A percentile compares a stretch with the other conserved stretches of the same genome.
Conservation (phyloP, 2,329 filamentous ascomycete species). For the Hymenoscyphus albidus region DNA sequence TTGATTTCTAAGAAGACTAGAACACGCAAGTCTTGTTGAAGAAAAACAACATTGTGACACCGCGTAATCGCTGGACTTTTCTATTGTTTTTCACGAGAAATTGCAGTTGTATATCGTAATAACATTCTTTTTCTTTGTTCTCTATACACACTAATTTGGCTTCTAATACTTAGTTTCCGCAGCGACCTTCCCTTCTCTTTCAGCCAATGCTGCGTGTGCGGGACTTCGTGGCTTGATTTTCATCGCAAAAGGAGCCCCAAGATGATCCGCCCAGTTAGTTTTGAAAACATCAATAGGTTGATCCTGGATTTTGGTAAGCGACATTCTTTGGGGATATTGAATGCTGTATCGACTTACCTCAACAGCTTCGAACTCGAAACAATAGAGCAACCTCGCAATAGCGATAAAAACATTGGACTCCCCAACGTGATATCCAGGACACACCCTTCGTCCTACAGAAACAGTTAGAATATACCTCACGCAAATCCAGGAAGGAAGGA, state of each 20-base stretch:
- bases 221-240: constrained; percentile 17
- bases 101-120: not conserved
- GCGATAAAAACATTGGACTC: constrained; percentile 34
- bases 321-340: not conserved
- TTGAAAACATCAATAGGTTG: not conserved
- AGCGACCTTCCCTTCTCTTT: constrained; percentile 11
- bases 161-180: constrained; percentile 11
- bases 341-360: constrained; percentile 5
- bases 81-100: not conserved
- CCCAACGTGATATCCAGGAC: constrained; percentile 35
- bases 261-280: constrained; percentile 1
- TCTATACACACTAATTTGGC: too few relatives aligned
- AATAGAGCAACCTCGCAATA: constrained; percentile 27
- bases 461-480: not conserved
- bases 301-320: not conserved
- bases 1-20: too few relatives aligned
- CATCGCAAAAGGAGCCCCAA: constrained; percentile 14
- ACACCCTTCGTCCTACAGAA: constrained; percentile 29
- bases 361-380: constrained; percentile 16
- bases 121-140: not conserved
- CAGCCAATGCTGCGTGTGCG: constrained; percentile 15
- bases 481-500: not conserved
- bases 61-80: too few relatives aligned
- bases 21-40: too few relatives aligned
- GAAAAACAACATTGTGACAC: too few relatives aligned